A percentile compares a stretch with the other conserved stretches of the same genome.
Evolutionary conservation across 2,329 filamentous ascomycete species (phyloP).

Genomic region (Didymella sp.): DNA sequence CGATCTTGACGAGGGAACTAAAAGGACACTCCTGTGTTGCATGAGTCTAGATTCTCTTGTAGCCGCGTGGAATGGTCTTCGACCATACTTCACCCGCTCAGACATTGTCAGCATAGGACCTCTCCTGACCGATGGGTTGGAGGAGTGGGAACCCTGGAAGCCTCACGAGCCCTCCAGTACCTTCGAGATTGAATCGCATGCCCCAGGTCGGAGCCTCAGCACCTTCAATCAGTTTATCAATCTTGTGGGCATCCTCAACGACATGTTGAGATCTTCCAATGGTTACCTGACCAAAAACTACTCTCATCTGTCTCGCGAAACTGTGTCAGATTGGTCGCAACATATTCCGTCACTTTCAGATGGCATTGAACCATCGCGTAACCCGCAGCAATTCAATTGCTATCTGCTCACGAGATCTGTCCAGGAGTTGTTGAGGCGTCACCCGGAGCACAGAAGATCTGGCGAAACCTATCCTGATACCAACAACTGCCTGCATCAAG

Average conservation of each 20-base stretch:
- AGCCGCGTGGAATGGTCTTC: background rate
- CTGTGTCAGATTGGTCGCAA: background rate
- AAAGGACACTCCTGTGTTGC: background rate
- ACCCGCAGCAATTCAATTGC: background rate
- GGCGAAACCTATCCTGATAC: background rate
- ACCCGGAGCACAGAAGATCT: background rate
- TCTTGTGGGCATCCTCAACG: background rate
- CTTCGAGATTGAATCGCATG: background rate
- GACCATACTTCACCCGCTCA: background rate
- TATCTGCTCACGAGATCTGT: background rate
- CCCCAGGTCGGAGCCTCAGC: background rate
- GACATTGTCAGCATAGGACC: background rate
- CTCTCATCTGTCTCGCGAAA: background rate
- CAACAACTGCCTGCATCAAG: background rate
- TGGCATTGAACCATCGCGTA: background rate
- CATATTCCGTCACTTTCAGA: background rate
- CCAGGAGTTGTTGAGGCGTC: background rate
- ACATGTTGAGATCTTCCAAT: background rate
- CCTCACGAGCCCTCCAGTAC: background rate
- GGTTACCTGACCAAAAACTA: background rate
- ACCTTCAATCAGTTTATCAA: conserved; percentile 2
- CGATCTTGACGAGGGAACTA: background rate
- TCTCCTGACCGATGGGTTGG: conserved; percentile 1
- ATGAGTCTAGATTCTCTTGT: conserved; percentile 3
- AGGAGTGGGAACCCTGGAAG: conserved; percentile 5